A percentile compares a stretch with the other conserved stretches of the same genome.
phyloP scores from a whole-genome alignment of 805 yeast genomes.

The Debaryomyces prosopidis region DNA sequence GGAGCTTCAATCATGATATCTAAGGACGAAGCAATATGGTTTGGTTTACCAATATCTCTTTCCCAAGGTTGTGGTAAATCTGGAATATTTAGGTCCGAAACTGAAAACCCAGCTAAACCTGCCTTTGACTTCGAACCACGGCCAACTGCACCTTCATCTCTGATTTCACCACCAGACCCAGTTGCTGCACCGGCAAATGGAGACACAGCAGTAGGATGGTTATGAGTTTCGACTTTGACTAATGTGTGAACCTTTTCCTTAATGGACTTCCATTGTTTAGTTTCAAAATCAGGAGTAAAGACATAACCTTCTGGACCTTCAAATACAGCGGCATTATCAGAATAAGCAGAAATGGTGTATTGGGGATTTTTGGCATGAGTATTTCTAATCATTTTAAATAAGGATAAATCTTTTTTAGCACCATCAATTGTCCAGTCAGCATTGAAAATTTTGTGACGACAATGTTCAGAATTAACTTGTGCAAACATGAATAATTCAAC shows the following conservation, averaged over 20 bases:
- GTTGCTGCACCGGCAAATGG: constrained; percentile 99
- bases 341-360: constrained; percentile 87
- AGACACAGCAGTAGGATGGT: constrained; percentile 98
- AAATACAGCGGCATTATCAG: constrained; percentile 96
- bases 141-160: constrained; percentile 99
- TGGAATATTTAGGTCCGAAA: constrained; percentile 88
- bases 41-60: constrained; percentile 82
- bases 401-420: constrained; percentile 64
- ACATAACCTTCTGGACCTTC: constrained; percentile 78
- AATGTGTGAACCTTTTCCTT: constrained; percentile 84
- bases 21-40: constrained; percentile 87
- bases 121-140: constrained; percentile 97
- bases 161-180: constrained; percentile 99
- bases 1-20: constrained; percentile 98
- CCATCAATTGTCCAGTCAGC: constrained; percentile 98
- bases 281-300: constrained; percentile 73
- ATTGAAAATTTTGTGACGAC: constrained; percentile 98
- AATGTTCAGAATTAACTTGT: constrained; percentile 98
- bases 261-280: constrained; percentile 71
- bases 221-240: constrained; percentile 97
- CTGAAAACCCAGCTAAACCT: constrained; percentile 91
- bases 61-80: constrained; percentile 94
- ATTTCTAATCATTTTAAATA: constrained; percentile 94
- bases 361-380: constrained; percentile 82
- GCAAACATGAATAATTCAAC: constrained; percentile 99